Evolutionary conservation across 139 green algal genomes (phyloP), one percentile per base, ranked within the genome.

Genomic region (Ostreobium quekettii): DNA sequence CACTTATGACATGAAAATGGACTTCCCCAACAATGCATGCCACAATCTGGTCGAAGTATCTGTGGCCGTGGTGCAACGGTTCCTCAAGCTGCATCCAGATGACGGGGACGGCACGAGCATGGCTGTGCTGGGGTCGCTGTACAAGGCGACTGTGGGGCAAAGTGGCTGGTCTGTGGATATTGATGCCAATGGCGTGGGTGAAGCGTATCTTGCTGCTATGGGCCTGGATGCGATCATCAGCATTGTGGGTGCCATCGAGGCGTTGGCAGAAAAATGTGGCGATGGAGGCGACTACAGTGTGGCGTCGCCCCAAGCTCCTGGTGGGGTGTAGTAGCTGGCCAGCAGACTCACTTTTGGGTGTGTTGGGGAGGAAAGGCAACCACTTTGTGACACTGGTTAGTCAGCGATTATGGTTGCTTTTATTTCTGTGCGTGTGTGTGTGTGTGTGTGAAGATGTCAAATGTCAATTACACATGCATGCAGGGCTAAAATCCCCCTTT

Each of bases 191-290:
- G 42, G 42, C 19, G 11, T 33, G 36, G 46, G 47, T 19, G 70
- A 80, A 66, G 73, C 71, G 30, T 84, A 81, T 64, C 72, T 90
- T 2, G 64, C 73, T 11, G 82, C 83, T 64, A 66, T 89, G 28
- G 75, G 75, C 28, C 71, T 92, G 22, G 86, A 92, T 62, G 53
- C 72, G 4, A 42, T 89, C 42, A 66, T 92, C 42, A 68, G 35
- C 2, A 62, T 87, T 4, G 82, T 87, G n/a, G 47, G 64, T 2
- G 68, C 73, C 29, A 36, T 86, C 22, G 85, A 91, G 70, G 70
- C 74, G 47, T 73, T 91, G 32, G 75, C 82, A 31, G 83, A 85
- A 53, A 26, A n/a, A n/a, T n/a, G n/a, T n/a, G n/a, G n/a, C n/a
- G n/a, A n/a, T n/a, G n/a, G n/a, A n/a, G n/a, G n/a, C n/a, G n/a